Percentiles rank a stretch among this genome's conserved stretches.
phyloP scores from a whole-genome alignment of 1,139 yeast species.

The Scheffersomyces illinoinensis region DNA sequence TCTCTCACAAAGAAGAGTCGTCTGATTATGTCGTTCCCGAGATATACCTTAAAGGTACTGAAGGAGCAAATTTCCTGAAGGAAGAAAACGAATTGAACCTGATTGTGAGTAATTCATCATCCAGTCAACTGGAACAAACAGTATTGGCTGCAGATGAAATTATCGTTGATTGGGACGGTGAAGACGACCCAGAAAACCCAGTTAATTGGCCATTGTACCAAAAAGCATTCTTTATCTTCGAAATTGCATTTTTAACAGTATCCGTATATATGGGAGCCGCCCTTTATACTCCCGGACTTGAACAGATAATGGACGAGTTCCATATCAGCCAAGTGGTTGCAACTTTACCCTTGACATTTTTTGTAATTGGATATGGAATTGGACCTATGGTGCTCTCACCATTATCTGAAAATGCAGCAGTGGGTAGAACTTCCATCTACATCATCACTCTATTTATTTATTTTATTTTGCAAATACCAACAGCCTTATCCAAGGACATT shows the following conservation, averaged over 20 bases:
- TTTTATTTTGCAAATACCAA: slow-evolving; percentile 29
- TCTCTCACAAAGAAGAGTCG: slow-evolving; percentile 27
- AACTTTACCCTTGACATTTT: slow-evolving; percentile 39
- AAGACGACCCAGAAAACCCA: slow-evolving; percentile 32
- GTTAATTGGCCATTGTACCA: slow-evolving; percentile 25
- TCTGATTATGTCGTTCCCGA: slow-evolving; percentile 28
- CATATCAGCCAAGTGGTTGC: slow-evolving; percentile 44
- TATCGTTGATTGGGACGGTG: slow-evolving; percentile 27
- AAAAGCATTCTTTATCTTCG: slow-evolving; percentile 19
- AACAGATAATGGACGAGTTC: slow-evolving; percentile 42
- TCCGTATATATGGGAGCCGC: slow-evolving; percentile 31
- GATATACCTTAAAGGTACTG: slow-evolving; percentile 14
- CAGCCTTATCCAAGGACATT: slow-evolving; percentile 25
- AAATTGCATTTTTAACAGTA: slow-evolving; percentile 23
- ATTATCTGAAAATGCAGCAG: slow-evolving; percentile 45
- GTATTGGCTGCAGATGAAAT: slow-evolving; percentile 3
- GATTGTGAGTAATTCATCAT: neutral
- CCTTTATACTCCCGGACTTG: slow-evolving; percentile 30
- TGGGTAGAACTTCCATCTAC: slow-evolving; percentile 50
- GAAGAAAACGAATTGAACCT: neutral
- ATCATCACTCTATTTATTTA: slow-evolving; percentile 22
- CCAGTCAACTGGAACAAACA: neutral
- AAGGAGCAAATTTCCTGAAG: slow-evolving; percentile 1
- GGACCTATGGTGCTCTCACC: slow-evolving; percentile 61
- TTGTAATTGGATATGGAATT: slow-evolving; percentile 56